Evolutionary conservation across 768 basidiomycete genomes (phyloP).

Genomic region (Cyclocybe aegerita): DNA sequence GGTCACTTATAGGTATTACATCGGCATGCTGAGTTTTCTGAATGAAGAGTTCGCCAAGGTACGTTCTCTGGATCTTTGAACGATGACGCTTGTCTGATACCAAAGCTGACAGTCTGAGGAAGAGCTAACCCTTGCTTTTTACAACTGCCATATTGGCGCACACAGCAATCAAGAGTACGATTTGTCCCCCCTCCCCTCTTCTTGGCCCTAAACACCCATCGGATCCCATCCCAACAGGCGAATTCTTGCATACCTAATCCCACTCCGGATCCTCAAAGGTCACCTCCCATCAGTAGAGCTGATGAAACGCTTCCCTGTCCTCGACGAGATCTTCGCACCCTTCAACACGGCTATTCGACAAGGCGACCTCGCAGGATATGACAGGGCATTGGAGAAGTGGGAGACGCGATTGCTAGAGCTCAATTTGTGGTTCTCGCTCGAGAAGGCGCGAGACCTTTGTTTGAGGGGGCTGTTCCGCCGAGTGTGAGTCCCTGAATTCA

Average conservation of each 20-base stretch:
- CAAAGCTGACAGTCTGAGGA: slow-evolving; percentile 62
- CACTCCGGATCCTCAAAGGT: slow-evolving; percentile 84
- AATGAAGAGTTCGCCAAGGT: slow-evolving; percentile 91
- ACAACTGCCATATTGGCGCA: slow-evolving; percentile 72
- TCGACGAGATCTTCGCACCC: slow-evolving; percentile 73
- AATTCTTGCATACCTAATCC: slow-evolving; percentile 88
- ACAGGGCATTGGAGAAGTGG: slow-evolving; percentile 67
- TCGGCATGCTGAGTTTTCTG: slow-evolving; percentile 92
- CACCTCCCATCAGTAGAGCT: slow-evolving; percentile 78
- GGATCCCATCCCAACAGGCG: slow-evolving; percentile 50
- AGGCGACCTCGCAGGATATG: slow-evolving; percentile 82
- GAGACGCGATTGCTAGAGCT: slow-evolving; percentile 81
- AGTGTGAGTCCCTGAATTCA: slow-evolving; percentile 48
- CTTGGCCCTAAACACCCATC: background rate
- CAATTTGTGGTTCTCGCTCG: slow-evolving; percentile 83
- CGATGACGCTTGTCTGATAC: background rate
- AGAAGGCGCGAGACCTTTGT: slow-evolving; percentile 86
- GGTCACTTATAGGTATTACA: slow-evolving; percentile 94
- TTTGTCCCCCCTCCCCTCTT: background rate
- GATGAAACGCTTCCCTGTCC: slow-evolving; percentile 67
- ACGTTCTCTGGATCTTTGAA: slow-evolving; percentile 5
- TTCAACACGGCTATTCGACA: slow-evolving; percentile 77
- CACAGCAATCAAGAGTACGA: slow-evolving; percentile 81
- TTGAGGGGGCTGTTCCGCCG: slow-evolving; percentile 78
- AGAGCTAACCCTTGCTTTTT: slow-evolving; percentile 84